Base-by-base conservation (phyloP, 2,329 filamentous ascomycete species). In the Alternaria alternata region DNA sequence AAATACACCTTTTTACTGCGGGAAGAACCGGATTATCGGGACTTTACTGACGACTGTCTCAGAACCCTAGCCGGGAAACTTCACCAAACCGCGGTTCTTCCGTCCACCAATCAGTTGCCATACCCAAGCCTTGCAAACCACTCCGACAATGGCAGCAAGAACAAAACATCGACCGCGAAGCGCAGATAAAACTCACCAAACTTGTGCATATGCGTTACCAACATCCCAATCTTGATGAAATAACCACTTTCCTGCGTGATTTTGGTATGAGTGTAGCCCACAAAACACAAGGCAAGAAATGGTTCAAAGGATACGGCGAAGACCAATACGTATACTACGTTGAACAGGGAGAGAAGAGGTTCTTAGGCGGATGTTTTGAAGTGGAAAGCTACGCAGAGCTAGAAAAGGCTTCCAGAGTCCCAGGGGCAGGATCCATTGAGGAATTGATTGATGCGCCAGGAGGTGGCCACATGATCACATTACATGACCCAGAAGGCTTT, bases 321-420 rank as follows among this genome's bases (percentile, higher is more conserved):
- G 87, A 89, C 65, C 86, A 86, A 12, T 89, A 87, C 71, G 78
- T 88, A 3, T 81, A 89, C 44, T 87, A 85, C 64, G 82, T 86
- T 48, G 80, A 81, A 59, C 78, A 79, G 51, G 81, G 84, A 2
- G 75, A 81, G 70, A 78, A 75, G 59, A 84, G 81, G 57, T 90
- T 89, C 68, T 81, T 83, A 6, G 88, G 88, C 2, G 82, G 83
- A 0, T 85, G 82, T 1, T 89, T 87, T 63, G 84, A 83, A 36
- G 88, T 89, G 6, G 84, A 85, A 62, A 82, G 80, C 6, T 79
- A 83, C 66, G 83, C 82, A 3, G 87, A 89, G 60, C 80, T 90
- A 2, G 79, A 84, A 48, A 78, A 78, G 3, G 75, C 81, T 3
- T 73, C 81, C 36, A 77, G 79, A 12, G 75, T 88, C 3, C 83